A percentile compares a stretch with the other conserved stretches of the same genome.
These are phyloP conservation scores for Solanum tarijense DNA, from an alignment of 257 asterid genomes.

Conservation along the genomic window DNA sequence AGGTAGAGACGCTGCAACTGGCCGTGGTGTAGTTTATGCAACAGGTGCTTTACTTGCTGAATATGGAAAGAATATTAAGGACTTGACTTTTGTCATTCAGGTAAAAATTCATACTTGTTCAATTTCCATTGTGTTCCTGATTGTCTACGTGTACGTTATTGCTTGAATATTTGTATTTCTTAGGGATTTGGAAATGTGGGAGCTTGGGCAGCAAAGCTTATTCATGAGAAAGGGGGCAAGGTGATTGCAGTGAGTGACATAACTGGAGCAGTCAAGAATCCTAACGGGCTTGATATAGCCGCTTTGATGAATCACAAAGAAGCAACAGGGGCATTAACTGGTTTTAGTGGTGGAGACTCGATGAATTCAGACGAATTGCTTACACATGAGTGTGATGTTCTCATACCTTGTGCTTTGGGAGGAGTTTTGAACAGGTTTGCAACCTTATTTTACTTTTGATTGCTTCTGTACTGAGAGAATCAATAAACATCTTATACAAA, in stretches of 20 bases:
- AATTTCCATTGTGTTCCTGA: background rate
- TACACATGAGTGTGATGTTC: conserved; percentile 70
- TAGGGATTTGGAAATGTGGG: conserved; percentile 96
- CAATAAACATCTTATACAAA: background rate
- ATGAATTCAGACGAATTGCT: conserved; percentile 66
- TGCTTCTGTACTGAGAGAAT: background rate
- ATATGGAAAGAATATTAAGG: conserved; percentile 70
- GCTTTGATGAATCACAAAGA: conserved; percentile 60
- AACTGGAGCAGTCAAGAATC: conserved; percentile 71
- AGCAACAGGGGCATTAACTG: conserved; percentile 37
- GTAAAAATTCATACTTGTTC: conserved; percentile 17
- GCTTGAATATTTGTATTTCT: background rate
- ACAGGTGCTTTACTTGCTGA: conserved; percentile 81
- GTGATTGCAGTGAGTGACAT: conserved; percentile 80
- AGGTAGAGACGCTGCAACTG: conserved; percentile 94
- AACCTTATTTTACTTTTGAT: background rate
- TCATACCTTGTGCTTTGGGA: conserved; percentile 87
- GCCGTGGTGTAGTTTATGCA: conserved; percentile 86
- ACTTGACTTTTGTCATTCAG: conserved; percentile 66
- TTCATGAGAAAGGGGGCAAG: conserved; percentile 83
- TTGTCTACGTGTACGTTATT: background rate
- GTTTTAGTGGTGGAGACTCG: conserved; percentile 59
- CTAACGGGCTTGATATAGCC: conserved; percentile 60
- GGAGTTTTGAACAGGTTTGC: conserved; percentile 80
- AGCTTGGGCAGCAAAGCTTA: conserved; percentile 75